Conservation (phyloP, 768 basidiomycete genomes). For the Boletellus ananiceps region DNA sequence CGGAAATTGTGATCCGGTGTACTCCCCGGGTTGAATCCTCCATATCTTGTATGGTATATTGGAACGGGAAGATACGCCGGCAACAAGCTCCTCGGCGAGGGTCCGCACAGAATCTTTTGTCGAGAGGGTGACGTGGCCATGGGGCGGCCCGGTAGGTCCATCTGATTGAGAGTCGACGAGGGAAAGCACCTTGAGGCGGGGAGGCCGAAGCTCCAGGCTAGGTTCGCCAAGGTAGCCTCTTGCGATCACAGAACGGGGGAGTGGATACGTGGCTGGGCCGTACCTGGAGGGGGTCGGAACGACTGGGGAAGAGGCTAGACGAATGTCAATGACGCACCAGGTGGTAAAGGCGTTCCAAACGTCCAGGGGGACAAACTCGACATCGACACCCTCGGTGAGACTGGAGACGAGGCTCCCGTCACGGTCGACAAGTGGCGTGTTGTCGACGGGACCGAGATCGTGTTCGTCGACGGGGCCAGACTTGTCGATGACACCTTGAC, state of each 20-base stretch:
- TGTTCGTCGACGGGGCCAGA: constrained; percentile 56
- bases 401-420: constrained; percentile 42
- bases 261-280: constrained; percentile 49
- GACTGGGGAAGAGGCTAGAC: not conserved
- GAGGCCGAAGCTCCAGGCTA: constrained; percentile 69
- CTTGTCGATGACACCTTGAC: constrained; percentile 65
- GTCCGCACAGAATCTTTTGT: constrained; percentile 44
- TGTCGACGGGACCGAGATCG: constrained; percentile 73
- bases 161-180: constrained; percentile 32
- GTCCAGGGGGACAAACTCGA: constrained; percentile 68
- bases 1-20: constrained; percentile 28
- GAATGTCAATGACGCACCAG: constrained; percentile 41
- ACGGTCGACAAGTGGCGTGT: constrained; percentile 56
- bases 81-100: constrained; percentile 40
- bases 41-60: constrained; percentile 55
- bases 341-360: constrained; percentile 64
- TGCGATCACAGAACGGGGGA: constrained; percentile 65
- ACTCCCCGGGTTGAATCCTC: constrained; percentile 45
- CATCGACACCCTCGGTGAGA: constrained; percentile 59
- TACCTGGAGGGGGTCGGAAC: constrained; percentile 52
- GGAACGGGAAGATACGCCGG: constrained; percentile 31
- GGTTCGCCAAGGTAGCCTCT: constrained; percentile 49
- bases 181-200: constrained; percentile 53
- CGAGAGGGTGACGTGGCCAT: constrained; percentile 44
- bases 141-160: constrained; percentile 27